Evolutionary conservation across 2,329 filamentous ascomycete genomes (phyloP).

Genomic region (Leptographium procerum): DNA sequence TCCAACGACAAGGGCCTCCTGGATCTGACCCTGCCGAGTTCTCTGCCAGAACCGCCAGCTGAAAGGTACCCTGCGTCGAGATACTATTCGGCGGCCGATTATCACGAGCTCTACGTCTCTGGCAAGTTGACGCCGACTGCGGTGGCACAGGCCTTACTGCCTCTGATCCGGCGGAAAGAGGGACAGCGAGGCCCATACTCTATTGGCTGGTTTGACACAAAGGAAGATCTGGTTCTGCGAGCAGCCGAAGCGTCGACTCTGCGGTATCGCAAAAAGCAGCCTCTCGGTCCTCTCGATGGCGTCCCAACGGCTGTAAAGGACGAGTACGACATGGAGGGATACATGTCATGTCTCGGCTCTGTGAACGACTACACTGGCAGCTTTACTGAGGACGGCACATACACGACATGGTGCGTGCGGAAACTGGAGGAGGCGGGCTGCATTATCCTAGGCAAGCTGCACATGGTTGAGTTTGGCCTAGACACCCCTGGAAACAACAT

Average conservation of each 20-base stretch:
- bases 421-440: constrained; percentile 61
- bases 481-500: constrained; percentile 70
- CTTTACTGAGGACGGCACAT: constrained; percentile 22
- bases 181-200: constrained; percentile 25
- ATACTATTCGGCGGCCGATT: constrained; percentile 37
- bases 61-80: constrained; percentile 21
- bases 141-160: constrained; percentile 32
- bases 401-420: constrained; percentile 59
- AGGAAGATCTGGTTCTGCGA: constrained; percentile 26
- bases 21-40: constrained; percentile 7
- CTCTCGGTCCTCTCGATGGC: constrained; percentile 57
- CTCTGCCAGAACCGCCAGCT: constrained; percentile 2
- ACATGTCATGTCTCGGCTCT: constrained; percentile 54
- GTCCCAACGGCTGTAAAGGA: constrained; percentile 68
- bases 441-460: constrained; percentile 59
- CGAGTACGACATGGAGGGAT: constrained; percentile 65
- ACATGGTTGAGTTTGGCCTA: constrained; percentile 67
- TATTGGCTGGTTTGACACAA: constrained; percentile 32
- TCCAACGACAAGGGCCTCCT: constrained; percentile 22
- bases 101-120: constrained; percentile 31
- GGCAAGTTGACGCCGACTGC: constrained; percentile 34
- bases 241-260: constrained; percentile 32
- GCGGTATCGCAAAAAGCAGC: constrained; percentile 39
- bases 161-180: constrained; percentile 27
- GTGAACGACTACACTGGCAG: constrained; percentile 45